Evolutionary conservation across 805 yeast species (phyloP).

Genomic region (Wickerhamiella vanderwaltii): DNA sequence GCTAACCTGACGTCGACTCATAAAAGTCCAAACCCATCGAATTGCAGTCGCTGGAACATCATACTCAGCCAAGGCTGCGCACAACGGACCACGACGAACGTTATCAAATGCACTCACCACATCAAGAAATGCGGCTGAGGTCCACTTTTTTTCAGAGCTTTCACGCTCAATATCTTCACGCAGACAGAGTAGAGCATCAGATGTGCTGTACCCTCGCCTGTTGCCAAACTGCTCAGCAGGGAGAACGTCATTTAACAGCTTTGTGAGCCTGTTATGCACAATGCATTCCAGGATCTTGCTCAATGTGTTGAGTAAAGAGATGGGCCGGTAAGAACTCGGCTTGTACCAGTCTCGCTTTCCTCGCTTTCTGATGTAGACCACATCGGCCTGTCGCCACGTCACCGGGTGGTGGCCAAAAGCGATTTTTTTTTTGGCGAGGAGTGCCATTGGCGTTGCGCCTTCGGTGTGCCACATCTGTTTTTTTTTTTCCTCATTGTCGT

Average conservation of each 20-base stretch:
- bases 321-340: not conserved
- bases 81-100: not conserved
- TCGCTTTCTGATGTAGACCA: not conserved
- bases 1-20: not conserved
- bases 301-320: conserved; percentile 1
- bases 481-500: no score
- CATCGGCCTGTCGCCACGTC: not conserved
- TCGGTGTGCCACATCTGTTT: no score
- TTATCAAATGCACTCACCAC: not conserved
- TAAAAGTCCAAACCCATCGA: not conserved
- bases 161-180: not conserved
- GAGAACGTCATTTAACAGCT: not conserved
- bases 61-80: not conserved
- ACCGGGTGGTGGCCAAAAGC: conserved; percentile 1
- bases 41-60: not conserved
- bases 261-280: not conserved
- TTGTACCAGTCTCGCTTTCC: not conserved
- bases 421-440: no score
- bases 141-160: not conserved
- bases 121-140: conserved; percentile 1
- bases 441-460: no score
- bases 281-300: conserved; percentile 3
- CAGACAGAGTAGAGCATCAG: not conserved
- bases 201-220: not conserved
- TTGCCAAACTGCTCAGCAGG: not conserved